Evolutionary conservation across 805 yeast genomes (phyloP).

Genomic region (Candida cerambycidarum): DNA sequence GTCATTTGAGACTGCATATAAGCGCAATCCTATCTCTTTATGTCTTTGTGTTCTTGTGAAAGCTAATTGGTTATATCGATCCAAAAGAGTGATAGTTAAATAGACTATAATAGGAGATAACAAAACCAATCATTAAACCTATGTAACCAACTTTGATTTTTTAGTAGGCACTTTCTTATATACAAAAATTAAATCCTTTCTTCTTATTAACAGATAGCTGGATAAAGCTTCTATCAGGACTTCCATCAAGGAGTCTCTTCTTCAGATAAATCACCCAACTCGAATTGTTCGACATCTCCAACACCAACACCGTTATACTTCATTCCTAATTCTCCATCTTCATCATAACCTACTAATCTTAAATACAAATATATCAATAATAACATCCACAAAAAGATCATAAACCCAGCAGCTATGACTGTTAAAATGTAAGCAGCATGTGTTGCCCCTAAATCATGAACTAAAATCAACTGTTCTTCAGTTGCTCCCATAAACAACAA

Average conservation of each 20-base stretch:
- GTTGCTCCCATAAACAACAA: conserved; percentile 87
- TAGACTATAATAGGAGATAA: no score
- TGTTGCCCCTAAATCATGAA: conserved; percentile 74
- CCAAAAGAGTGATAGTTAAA: no score
- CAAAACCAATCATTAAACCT: no score
- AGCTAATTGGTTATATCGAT: no score
- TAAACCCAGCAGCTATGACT: conserved; percentile 68
- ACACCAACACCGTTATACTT: conserved; percentile 20
- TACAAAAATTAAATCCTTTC: no score
- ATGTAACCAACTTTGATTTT: no score
- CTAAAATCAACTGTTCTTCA: conserved; percentile 79
- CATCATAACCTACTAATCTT: conserved; percentile 41
- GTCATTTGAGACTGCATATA: neutral
- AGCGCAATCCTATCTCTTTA: neutral
- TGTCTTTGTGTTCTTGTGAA: no score
- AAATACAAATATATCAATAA: conserved; percentile 60
- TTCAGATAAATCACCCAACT: conserved; percentile 33
- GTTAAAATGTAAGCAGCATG: conserved; percentile 80
- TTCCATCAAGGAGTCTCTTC: conserved; percentile 20
- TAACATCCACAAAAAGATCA: conserved; percentile 66
- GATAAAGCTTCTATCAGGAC: no score
- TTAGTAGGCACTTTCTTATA: no score
- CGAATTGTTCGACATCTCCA: conserved; percentile 31
- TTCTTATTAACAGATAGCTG: no score
- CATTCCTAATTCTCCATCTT: conserved; percentile 31